Percentiles rank a stretch among this genome's conserved stretches.
Conservation (phyloP, 805 yeast species). For the Pichia heedii region DNA sequence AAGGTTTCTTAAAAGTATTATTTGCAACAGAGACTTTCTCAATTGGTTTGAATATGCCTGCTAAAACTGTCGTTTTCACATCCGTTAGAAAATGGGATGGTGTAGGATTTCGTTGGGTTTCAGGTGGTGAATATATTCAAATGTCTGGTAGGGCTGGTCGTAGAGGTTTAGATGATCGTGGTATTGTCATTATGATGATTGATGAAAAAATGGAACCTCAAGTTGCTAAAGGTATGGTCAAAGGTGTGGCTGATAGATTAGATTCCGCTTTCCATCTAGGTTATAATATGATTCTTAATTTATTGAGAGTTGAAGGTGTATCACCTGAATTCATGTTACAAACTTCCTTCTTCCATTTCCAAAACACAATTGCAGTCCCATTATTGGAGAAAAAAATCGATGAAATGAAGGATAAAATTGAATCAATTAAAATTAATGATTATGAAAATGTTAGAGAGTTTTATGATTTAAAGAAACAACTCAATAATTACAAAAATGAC, state of each 20-base stretch:
- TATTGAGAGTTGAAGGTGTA: constrained; percentile 95
- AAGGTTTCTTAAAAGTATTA: constrained; percentile 86
- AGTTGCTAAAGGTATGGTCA: constrained; percentile 98
- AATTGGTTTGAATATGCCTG: constrained; percentile 98
- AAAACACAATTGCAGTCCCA: constrained; percentile 87
- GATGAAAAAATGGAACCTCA: constrained; percentile 99
- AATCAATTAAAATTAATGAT: constrained; percentile 55
- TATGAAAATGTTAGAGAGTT: constrained; percentile 69
- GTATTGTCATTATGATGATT: constrained; percentile 98
- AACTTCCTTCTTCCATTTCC: constrained; percentile 90
- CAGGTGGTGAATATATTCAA: constrained; percentile 99
- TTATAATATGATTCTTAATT: constrained; percentile 91
- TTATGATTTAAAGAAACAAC: constrained; percentile 69
- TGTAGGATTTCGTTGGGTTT: constrained; percentile 94
- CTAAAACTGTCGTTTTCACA: constrained; percentile 96
- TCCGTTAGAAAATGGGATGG: constrained; percentile 99
- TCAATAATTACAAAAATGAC: constrained; percentile 64
- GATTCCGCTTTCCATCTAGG: constrained; percentile 98
- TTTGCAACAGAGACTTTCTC: constrained; percentile 98
- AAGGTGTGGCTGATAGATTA: constrained; percentile 95
- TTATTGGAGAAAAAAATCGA: constrained; percentile 57
- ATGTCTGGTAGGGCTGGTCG: constrained; percentile 99
- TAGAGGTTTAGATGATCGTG: constrained; percentile 98
- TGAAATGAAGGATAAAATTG: constrained; percentile 42
- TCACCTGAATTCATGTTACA: constrained; percentile 97